phyloP scores from a whole-genome alignment of 2,329 filamentous ascomycete genomes.

The Fusarium equiseti region DNA sequence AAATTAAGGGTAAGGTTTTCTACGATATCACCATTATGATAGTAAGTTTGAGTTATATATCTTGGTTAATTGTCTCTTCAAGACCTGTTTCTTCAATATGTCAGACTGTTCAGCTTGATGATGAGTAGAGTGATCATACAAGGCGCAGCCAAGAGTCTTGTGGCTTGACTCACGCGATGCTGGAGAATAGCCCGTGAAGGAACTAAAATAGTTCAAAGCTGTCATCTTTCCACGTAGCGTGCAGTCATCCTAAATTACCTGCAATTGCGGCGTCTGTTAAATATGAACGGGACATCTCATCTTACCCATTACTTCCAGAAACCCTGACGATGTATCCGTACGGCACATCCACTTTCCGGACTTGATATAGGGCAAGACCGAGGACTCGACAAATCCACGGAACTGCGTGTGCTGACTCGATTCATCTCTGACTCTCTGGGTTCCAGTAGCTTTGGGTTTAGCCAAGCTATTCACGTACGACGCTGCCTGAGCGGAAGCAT shows the following conservation, averaged over 20 bases:
- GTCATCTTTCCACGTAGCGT: background rate
- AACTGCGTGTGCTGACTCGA: background rate
- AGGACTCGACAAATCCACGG: background rate
- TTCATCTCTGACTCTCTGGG: background rate
- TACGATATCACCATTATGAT: background rate
- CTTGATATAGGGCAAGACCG: background rate
- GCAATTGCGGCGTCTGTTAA: conserved; percentile 1
- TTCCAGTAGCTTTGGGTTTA: background rate
- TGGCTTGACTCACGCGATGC: conserved; percentile 15
- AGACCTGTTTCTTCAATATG: background rate
- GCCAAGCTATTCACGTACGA: background rate
- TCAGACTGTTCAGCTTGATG: background rate
- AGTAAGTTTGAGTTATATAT: background rate
- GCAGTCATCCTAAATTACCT: background rate
- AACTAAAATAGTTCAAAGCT: conserved; percentile 2
- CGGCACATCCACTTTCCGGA: background rate
- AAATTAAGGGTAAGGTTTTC: background rate
- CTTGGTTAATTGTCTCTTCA: background rate
- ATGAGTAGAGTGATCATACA: background rate
- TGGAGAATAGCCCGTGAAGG: background rate
- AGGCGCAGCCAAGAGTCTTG: conserved; percentile 16
- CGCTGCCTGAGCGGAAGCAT: conserved; percentile 29
- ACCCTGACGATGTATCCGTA: background rate
- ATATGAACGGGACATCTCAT: background rate
- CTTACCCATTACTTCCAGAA: background rate